phyloP scores from a whole-genome alignment of 1,284 basidiomycete genomes.

The Tilletiopsis washingtonensis region DNA sequence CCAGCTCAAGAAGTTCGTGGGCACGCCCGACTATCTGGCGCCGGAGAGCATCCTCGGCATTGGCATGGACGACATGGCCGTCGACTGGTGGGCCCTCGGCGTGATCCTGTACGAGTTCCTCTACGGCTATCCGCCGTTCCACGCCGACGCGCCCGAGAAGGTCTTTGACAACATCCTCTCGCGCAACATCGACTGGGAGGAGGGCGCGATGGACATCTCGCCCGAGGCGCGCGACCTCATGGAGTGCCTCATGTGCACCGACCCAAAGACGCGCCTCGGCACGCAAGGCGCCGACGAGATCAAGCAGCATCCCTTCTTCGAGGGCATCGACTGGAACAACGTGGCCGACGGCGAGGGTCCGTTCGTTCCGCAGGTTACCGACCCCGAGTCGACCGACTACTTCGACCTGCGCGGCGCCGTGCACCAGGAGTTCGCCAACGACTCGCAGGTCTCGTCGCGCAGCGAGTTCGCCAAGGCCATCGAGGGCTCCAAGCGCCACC shows the following conservation, averaged over 20 bases:
- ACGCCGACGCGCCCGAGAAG: constrained; percentile 89
- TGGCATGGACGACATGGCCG: constrained; percentile 86
- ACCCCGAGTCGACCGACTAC: constrained; percentile 97
- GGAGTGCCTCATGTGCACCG: constrained; percentile 72
- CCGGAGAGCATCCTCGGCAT: constrained; percentile 94
- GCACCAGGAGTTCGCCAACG: constrained; percentile 78
- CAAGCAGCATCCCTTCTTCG: constrained; percentile 83
- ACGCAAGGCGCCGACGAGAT: constrained; percentile 84
- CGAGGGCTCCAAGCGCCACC: constrained; percentile 8
- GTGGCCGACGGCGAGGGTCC: constrained; percentile 80
- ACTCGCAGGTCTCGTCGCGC: constrained; percentile 53
- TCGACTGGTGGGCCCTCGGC: constrained; percentile 99
- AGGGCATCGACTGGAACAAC: constrained; percentile 84
- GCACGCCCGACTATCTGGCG: constrained; percentile 92
- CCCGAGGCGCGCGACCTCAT: constrained; percentile 85
- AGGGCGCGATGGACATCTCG: constrained; percentile 80
- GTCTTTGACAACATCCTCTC: constrained; percentile 98
- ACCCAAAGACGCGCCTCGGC: constrained; percentile 74
- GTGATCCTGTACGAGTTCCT: constrained; percentile 98
- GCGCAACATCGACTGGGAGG: constrained; percentile 91
- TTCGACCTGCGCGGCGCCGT: constrained; percentile 92
- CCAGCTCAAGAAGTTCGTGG: constrained; percentile 60
- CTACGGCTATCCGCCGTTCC: constrained; percentile 94
- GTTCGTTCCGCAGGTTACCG: constrained; percentile 89
- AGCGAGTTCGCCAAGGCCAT: constrained; percentile 43